Conservation (phyloP, 2,329 filamentous ascomycete species). For the Berkeleyomyces rouxiae region DNA sequence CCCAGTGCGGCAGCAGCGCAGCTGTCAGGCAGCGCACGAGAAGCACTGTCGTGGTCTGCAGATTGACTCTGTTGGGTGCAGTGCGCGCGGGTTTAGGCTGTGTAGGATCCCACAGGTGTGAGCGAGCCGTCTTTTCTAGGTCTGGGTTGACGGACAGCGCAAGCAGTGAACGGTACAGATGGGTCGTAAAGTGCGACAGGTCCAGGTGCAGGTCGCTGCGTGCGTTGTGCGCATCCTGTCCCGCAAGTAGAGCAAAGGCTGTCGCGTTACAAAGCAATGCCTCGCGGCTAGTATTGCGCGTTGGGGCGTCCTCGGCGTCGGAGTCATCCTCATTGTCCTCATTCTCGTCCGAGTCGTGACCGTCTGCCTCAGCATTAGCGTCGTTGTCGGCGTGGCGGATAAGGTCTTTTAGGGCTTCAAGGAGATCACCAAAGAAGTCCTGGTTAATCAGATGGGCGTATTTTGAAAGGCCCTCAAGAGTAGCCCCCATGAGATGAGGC, state of each 20-base stretch:
- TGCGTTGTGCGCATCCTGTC: constrained; percentile 79
- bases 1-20: constrained; percentile 59
- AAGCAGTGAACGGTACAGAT: constrained; percentile 77
- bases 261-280: constrained; percentile 88
- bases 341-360: constrained; percentile 26
- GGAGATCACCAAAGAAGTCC: constrained; percentile 91
- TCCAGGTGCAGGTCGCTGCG: constrained; percentile 72
- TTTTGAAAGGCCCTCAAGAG: constrained; percentile 82
- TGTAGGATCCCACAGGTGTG: constrained; percentile 51
- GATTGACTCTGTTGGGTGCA: constrained; percentile 56
- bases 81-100: constrained; percentile 25
- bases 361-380: constrained; percentile 18
- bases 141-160: constrained; percentile 66
- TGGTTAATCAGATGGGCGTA: constrained; percentile 97
- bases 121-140: constrained; percentile 64
- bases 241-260: constrained; percentile 86
- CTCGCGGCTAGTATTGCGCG: constrained; percentile 67
- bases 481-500: constrained; percentile 84
- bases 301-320: constrained; percentile 30
- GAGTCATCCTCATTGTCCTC: constrained; percentile 27
- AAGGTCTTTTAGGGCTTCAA: constrained; percentile 87
- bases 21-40: constrained; percentile 74
- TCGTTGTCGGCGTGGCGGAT: constrained; percentile 56
- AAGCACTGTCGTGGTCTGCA: constrained; percentile 86
- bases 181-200: constrained; percentile 84